Percentiles rank a stretch among this genome's conserved stretches.
Evolutionary conservation across 306 rosid genomes (phyloP).

Genomic region (Quercus engelmannii): DNA sequence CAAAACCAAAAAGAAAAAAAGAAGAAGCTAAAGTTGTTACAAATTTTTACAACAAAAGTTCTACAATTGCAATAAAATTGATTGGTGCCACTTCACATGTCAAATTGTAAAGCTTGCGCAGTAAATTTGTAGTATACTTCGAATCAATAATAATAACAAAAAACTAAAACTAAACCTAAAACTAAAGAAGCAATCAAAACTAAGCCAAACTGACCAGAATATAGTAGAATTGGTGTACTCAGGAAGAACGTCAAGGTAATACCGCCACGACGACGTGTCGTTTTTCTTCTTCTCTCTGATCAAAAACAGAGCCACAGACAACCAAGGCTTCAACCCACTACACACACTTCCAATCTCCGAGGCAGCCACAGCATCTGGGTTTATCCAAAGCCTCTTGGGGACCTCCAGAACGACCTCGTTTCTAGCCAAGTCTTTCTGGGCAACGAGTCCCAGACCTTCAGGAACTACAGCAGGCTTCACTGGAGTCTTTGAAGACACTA

Average conservation of each 20-base stretch:
- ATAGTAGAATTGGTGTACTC: constrained; percentile 73
- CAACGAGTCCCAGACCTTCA: constrained; percentile 78
- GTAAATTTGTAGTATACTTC: no score
- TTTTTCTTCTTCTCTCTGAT: constrained; percentile 58
- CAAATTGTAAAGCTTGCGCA: no score
- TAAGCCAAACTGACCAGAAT: constrained; percentile 74
- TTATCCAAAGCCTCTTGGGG: constrained; percentile 88
- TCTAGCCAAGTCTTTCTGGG: constrained; percentile 55
- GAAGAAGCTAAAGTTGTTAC: no score
- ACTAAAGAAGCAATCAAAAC: not conserved
- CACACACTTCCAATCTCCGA: constrained; percentile 81
- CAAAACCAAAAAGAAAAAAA: not conserved
- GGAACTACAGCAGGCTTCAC: constrained; percentile 69
- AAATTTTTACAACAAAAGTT: no score
- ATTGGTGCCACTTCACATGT: no score
- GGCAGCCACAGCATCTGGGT: constrained; percentile 83
- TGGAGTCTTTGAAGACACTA: constrained; percentile 65
- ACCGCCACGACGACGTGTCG: constrained; percentile 62
- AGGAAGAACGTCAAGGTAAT: constrained; percentile 69
- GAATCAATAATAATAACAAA: no score
- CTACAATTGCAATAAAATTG: no score
- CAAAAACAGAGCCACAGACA: constrained; percentile 75
- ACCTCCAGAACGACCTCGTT: constrained; percentile 91
- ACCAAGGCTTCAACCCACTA: constrained; percentile 82
- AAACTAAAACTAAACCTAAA: not conserved